These are phyloP conservation scores for Phytophthora pinifolia DNA, from an alignment of 352 stramenopile genomes.

Conservation along the genomic window DNA sequence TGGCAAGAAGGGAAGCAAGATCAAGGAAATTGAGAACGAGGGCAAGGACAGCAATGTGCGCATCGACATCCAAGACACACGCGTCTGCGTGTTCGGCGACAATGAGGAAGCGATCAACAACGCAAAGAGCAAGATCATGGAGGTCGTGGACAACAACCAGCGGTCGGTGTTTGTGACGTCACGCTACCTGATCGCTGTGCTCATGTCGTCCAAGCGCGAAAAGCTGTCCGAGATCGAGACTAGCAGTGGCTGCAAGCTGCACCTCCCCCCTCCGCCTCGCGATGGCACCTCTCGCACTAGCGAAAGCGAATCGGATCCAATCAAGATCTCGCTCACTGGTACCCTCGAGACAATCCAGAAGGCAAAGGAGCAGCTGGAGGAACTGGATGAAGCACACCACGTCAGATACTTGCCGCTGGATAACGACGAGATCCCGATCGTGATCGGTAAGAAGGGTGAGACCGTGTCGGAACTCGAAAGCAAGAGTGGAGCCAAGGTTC, in stretches of 20 bases:
- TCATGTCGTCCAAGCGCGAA: slow-evolving; percentile 73
- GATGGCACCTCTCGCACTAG: slow-evolving; percentile 21
- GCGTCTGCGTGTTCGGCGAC: slow-evolving; percentile 71
- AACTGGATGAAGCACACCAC: slow-evolving; percentile 59
- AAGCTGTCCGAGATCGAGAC: slow-evolving; percentile 74
- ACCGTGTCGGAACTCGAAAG: slow-evolving; percentile 70
- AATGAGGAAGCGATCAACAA: slow-evolving; percentile 44
- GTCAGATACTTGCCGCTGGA: slow-evolving; percentile 73
- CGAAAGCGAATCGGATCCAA: slow-evolving; percentile 38
- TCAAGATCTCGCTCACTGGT: slow-evolving; percentile 70
- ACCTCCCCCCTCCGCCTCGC: slow-evolving; percentile 41
- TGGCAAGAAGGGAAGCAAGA: slow-evolving; percentile 77
- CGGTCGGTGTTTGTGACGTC: slow-evolving; percentile 67
- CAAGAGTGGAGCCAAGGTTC: slow-evolving; percentile 61
- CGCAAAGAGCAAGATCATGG: slow-evolving; percentile 52
- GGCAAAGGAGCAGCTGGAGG: slow-evolving; percentile 61
- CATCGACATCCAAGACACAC: slow-evolving; percentile 67
- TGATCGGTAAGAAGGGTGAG: slow-evolving; percentile 82
- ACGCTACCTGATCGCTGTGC: slow-evolving; percentile 54
- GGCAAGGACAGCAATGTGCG: slow-evolving; percentile 48
- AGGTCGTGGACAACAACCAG: slow-evolving; percentile 78
- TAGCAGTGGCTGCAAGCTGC: slow-evolving; percentile 55
- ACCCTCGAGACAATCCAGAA: slow-evolving; percentile 58
- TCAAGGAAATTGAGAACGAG: slow-evolving; percentile 71
- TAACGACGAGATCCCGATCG: slow-evolving; percentile 69